A percentile compares a stretch with the other conserved stretches of the same genome.
These are phyloP conservation scores for Fusarium phyllophilum DNA, from an alignment of 2,329 filamentous ascomycete species.

Conservation along the genomic window DNA sequence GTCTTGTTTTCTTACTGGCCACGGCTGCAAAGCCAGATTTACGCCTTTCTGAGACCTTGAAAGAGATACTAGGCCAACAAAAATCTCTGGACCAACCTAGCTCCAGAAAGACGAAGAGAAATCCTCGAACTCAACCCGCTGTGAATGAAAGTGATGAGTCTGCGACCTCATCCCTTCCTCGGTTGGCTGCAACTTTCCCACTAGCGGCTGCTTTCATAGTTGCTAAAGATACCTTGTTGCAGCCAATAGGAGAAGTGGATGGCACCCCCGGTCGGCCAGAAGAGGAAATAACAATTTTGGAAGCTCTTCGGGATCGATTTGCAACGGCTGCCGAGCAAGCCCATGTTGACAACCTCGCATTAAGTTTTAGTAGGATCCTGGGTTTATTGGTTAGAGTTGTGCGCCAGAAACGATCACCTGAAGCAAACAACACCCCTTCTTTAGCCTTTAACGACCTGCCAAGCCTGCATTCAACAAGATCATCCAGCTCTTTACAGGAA, in stretches of 20 bases:
- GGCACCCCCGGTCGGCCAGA: conserved; percentile 19
- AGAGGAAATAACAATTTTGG: conserved; percentile 42
- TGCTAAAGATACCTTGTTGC: conserved; percentile 22
- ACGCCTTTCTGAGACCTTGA: conserved; percentile 22
- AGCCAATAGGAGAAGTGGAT: conserved; percentile 30
- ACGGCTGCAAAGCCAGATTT: conserved; percentile 28
- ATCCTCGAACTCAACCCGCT: neutral
- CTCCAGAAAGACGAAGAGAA: neutral
- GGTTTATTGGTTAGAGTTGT: conserved; percentile 28
- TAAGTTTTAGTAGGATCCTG: conserved; percentile 35
- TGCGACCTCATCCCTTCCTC: conserved; percentile 19
- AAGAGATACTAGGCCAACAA: conserved; percentile 21
- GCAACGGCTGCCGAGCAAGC: conserved; percentile 27
- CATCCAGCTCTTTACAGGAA: conserved; percentile 34
- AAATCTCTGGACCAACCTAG: neutral
- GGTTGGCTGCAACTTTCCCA: conserved; percentile 36
- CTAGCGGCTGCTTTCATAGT: conserved; percentile 38
- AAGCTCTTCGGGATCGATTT: conserved; percentile 38
- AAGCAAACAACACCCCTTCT: conserved; percentile 24
- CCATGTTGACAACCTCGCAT: conserved; percentile 30
- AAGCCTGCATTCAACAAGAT: conserved; percentile 36
- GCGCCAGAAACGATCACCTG: conserved; percentile 32
- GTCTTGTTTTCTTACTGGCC: conserved; percentile 37
- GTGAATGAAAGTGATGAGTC: conserved; percentile 17
- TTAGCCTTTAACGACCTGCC: conserved; percentile 41